phyloP scores from a whole-genome alignment of 495 filamentous ascomycete genomes.

The Friedmanniomyces endolithicus region DNA sequence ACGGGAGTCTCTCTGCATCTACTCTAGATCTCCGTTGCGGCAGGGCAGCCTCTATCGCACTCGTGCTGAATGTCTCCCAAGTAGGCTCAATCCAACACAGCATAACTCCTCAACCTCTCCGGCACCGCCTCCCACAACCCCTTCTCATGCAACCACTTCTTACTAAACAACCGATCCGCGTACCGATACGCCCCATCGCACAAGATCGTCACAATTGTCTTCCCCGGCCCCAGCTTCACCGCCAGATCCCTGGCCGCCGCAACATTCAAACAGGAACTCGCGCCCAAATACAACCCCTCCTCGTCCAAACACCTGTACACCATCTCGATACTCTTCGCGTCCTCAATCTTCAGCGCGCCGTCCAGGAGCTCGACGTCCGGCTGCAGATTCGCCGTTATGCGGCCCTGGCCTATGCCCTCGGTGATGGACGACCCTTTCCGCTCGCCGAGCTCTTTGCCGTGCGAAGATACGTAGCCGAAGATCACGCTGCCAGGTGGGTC shows the following conservation, averaged over 20 bases:
- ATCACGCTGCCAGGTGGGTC: constrained; percentile 89
- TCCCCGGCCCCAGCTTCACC: constrained; percentile 73
- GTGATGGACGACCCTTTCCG: constrained; percentile 85
- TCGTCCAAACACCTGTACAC: constrained; percentile 95
- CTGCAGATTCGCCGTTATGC: constrained; percentile 85
- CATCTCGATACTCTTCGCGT: constrained; percentile 95
- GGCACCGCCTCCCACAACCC: constrained; percentile 72
- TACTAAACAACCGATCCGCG: constrained; percentile 82
- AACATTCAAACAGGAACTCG: constrained; percentile 84
- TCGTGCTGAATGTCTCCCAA: too few relatives aligned
- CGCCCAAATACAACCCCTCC: constrained; percentile 92
- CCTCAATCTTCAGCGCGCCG: constrained; percentile 71
- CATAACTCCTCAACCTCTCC: constrained; percentile 76
- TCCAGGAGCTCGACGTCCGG: constrained; percentile 77
- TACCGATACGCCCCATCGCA: constrained; percentile 95
- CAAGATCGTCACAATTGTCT: constrained; percentile 85
- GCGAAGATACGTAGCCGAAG: constrained; percentile 74
- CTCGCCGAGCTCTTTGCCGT: constrained; percentile 65
- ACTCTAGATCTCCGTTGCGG: too few relatives aligned
- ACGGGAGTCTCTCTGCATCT: too few relatives aligned
- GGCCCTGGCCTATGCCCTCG: constrained; percentile 93
- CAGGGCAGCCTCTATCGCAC: too few relatives aligned
- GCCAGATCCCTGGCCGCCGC: constrained; percentile 91
- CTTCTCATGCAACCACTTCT: constrained; percentile 79
- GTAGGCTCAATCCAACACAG: constrained; percentile 64